Percentiles rank a stretch among this genome's conserved stretches.
These are phyloP conservation scores for Cercophora sp. DNA, from an alignment of 495 filamentous ascomycete species.

Conservation along the genomic window DNA sequence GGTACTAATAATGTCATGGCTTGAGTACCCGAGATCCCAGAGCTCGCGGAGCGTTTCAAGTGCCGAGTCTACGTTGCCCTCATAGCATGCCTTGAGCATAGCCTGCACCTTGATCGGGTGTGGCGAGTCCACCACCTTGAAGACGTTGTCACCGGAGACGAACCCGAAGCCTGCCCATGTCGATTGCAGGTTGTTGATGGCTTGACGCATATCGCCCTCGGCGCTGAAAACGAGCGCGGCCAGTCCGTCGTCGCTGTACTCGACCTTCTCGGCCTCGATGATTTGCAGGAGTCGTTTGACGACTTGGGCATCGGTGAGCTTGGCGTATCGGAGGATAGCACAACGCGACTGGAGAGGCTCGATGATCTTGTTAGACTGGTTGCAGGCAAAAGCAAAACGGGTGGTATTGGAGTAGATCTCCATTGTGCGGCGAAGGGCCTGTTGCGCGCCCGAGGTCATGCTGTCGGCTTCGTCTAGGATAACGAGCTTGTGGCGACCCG, in stretches of 20 bases:
- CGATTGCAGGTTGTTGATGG: constrained; percentile 97
- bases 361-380: constrained; percentile 99
- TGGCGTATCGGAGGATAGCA: constrained; percentile 90
- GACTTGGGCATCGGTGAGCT: constrained; percentile 87
- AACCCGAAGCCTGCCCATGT: constrained; percentile 95
- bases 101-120: constrained; percentile 98
- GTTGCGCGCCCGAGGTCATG: constrained; percentile 96
- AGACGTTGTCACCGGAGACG: constrained; percentile 95
- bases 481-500: constrained; percentile 89
- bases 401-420: constrained; percentile 98
- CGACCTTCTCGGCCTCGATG: constrained; percentile 78
- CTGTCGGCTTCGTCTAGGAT: constrained; percentile 97
- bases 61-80: constrained; percentile 82
- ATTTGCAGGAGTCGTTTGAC: constrained; percentile 88
- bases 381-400: constrained; percentile 96
- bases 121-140: constrained; percentile 93
- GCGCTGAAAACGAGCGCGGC: constrained; percentile 95
- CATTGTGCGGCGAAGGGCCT: constrained; percentile 94
- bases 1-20: constrained; percentile 95
- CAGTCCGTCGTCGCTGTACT: constrained; percentile 89
- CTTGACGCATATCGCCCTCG: constrained; percentile 98
- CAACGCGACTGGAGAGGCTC: constrained; percentile 95
- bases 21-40: constrained; percentile 91
- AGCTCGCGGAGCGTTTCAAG: constrained; percentile 85
- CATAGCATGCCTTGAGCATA: constrained; percentile 95